Percentiles rank a stretch among this genome's conserved stretches.
Evolutionary conservation across 768 basidiomycete species (phyloP).

Genomic region (Tricholoma terreum): DNA sequence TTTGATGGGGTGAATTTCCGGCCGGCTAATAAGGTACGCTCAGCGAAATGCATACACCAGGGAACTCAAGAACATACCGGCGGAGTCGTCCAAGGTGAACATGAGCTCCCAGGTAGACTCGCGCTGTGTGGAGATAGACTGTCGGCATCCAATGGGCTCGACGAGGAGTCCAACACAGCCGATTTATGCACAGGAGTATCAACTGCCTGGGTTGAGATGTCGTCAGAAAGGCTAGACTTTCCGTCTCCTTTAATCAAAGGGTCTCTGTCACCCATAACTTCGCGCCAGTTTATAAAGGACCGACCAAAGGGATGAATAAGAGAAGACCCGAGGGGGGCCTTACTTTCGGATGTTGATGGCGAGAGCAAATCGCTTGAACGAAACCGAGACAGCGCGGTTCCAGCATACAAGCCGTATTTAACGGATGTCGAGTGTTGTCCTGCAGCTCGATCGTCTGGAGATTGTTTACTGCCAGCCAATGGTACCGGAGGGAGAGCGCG

Average conservation of each 20-base stretch:
- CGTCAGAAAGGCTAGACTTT: constrained; percentile 8
- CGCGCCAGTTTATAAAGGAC: constrained; percentile 4
- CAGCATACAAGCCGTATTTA: constrained; percentile 2
- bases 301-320: neutral
- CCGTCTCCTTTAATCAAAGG: neutral
- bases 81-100: constrained; percentile 8
- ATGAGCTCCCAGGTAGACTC: neutral
- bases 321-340: neutral
- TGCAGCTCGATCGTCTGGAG: constrained; percentile 2
- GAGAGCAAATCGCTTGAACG: neutral
- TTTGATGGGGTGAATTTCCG: neutral
- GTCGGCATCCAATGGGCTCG: neutral
- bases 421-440: constrained; percentile 5
- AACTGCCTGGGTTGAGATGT: constrained; percentile 7
- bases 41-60: neutral
- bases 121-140: neutral
- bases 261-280: constrained; percentile 3
- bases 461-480: neutral
- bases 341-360: neutral
- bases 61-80: neutral
- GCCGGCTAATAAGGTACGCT: neutral
- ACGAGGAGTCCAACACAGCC: neutral
- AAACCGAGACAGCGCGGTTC: neutral
- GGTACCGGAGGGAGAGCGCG: neutral
- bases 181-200: constrained; percentile 3